Conservation (phyloP, 306 rosid genomes). For the Boehmeria nivea region DNA sequence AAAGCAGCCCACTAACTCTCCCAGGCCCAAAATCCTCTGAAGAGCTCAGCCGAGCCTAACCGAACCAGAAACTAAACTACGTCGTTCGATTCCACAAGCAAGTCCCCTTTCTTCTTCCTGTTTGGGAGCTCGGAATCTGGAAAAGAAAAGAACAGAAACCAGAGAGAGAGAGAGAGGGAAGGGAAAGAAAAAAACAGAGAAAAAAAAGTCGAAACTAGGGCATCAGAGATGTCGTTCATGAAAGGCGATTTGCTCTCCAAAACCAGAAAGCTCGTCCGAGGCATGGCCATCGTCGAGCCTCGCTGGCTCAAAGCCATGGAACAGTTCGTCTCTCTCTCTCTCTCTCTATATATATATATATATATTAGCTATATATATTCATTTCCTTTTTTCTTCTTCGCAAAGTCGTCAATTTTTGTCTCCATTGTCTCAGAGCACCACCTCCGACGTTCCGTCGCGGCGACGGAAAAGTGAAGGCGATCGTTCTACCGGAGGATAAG, state of each 20-base stretch:
- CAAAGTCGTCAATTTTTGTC: not conserved
- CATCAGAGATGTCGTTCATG: constrained; percentile 62
- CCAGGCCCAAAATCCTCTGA: too few species aligned
- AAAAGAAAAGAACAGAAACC: not conserved
- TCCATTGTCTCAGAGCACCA: constrained; percentile 49
- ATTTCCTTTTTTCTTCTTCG: not conserved
- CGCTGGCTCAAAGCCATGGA: constrained; percentile 96
- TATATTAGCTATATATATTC: not conserved
- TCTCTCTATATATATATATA: not conserved
- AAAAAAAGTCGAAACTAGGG: not conserved
- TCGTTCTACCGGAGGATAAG: constrained; percentile 79
- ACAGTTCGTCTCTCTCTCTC: constrained; percentile 36
- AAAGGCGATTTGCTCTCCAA: constrained; percentile 60
- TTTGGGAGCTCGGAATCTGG: not conserved
- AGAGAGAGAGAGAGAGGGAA: not conserved
- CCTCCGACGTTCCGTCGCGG: constrained; percentile 74
- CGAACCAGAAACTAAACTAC: too few species aligned
- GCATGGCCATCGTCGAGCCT: constrained; percentile 75
- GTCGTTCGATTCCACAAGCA: too few species aligned
- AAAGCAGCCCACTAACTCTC: too few species aligned
- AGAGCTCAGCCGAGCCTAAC: too few species aligned
- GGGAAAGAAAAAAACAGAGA: too few species aligned
- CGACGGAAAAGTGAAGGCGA: constrained; percentile 51
- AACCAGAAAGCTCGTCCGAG: constrained; percentile 81
- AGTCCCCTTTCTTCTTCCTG: not conserved